Evolutionary conservation across 805 yeast species (phyloP), one percentile per base, ranked within the genome.

Genomic region (Saccharomycopsis schoenii): DNA sequence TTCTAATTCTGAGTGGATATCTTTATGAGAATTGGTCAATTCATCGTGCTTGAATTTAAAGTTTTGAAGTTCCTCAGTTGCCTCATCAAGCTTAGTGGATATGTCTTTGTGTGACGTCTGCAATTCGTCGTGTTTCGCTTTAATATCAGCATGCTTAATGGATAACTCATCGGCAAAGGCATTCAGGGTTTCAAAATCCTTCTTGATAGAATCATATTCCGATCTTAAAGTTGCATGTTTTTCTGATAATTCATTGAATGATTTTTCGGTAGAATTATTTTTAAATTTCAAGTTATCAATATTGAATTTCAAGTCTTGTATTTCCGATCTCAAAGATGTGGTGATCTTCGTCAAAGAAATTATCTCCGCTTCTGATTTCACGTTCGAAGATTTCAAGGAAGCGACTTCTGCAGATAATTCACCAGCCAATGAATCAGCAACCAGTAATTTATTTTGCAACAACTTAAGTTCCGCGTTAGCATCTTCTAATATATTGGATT

Each of bases 181-280:
- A 19, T 40, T 15, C 56, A 58, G 52, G 4, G 42, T n/a, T 3
- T 24, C 47, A 12, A 47, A 47, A 24, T 54, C n/a, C 10, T 15
- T 54, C 24, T 36, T 36, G 14, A 17, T 21, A 25, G 36, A 54
- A 37, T 54, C 24, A 47, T 47, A 17, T 12, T 24, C 17, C 2
- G 57, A 37, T 25, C 14, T 39, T 42, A 61, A 55, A 2, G 37
- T 40, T 39, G 50, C 41, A 52, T 62, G 61, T 12, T 52, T 34
- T 19, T 57, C 59, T 12, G 55, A 42, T 50, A 62, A 60, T 11
- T 37, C 57, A 59, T 61, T 61, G 41, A 36, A 63, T 9, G 52
- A 37, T 58, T 63, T 63, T 14, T 54, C 60, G 15, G 60, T n/a
- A 1, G 63, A n/a, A 51, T 63, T 63, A 15, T 19, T 57, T 19